Evolutionary conservation across 768 basidiomycete genomes (phyloP), one percentile per base, ranked within the genome.

Genomic region (Fistulinella prunicolor): DNA sequence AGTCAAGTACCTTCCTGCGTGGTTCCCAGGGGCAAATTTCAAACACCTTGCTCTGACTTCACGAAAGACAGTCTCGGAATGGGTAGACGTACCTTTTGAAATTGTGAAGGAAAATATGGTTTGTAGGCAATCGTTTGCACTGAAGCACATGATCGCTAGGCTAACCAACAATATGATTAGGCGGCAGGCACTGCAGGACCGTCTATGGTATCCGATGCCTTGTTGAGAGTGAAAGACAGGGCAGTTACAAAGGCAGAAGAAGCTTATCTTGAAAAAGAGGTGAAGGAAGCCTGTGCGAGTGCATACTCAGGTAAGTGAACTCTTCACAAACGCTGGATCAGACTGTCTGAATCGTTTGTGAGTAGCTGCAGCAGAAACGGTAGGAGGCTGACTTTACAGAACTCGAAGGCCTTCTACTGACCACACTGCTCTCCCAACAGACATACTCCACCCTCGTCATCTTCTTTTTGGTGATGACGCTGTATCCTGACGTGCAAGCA

Each of bases 131-230:
- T 19, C 13, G 13, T 32, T 14, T 32, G 30, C 6, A 10, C 26
- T 6, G 10, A 14, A 14, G 30, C 13, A 10, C 30, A 14, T 14
- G 13, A 14, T 32, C 30, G 4, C 13, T 14, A 10, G 30, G 13
- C 30, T 32, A 14, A 32, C 13, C 4, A 32, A 14, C 30, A 3
- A 20, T n/a, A n/a, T 39, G 22, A 28, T 20, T 32, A 63, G 61
- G 56, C 50, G 0, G 49, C 51, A 17, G 61, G 58, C 9, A 56
- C 47, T 1, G 63, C 57, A 7, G 51, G 45, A 30, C 42, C 53
- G 10, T 63, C 60, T 1, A 57, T 63, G 63, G 62, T 63, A 16
- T 65, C 53, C 2, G 52, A 60, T 14, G 50, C 61, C 16, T 35
- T 64, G 8, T 17, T 21, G 16, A 52, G 55, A 16, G 49, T 58